Conservation (phyloP, 192 early-diverging fungal species). For the Coemansia sp. region DNA sequence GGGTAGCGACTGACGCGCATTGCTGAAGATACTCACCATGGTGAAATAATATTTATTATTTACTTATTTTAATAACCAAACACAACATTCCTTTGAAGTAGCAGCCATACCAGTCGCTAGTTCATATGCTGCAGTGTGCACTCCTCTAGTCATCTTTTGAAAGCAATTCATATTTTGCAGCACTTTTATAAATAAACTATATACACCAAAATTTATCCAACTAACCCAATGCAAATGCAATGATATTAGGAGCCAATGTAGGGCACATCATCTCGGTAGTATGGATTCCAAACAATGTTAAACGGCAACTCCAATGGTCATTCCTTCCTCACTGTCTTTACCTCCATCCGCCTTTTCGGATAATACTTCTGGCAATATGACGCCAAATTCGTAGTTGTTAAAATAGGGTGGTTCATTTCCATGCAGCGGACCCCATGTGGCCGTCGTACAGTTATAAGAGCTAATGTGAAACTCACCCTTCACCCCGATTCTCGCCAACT, state of each 20-base stretch:
- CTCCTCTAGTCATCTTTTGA: too few relatives aligned
- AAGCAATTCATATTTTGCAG: too few relatives aligned
- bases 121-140: too few relatives aligned
- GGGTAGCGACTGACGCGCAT: too few relatives aligned
- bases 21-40: too few relatives aligned
- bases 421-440: conserved; percentile 27
- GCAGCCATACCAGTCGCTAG: too few relatives aligned
- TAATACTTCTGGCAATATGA: background rate
- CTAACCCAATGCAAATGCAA: background rate
- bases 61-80: too few relatives aligned
- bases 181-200: background rate
- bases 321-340: conserved; percentile 5
- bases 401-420: conserved; percentile 2
- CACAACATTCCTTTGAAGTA: too few relatives aligned
- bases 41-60: too few relatives aligned
- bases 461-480: conserved; percentile 42
- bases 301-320: conserved; percentile 12
- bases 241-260: conserved; percentile 2
- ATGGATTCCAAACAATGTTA: conserved; percentile 17
- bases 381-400: conserved; percentile 45
- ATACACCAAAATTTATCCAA: background rate
- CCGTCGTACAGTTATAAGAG: conserved; percentile 41
- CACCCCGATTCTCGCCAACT: conserved; percentile 4
- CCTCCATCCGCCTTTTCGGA: background rate
- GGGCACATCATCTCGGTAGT: conserved; percentile 8